Base-by-base conservation (phyloP, 176 grass and related monocot genomes). In the Raddia guianensis region DNA sequence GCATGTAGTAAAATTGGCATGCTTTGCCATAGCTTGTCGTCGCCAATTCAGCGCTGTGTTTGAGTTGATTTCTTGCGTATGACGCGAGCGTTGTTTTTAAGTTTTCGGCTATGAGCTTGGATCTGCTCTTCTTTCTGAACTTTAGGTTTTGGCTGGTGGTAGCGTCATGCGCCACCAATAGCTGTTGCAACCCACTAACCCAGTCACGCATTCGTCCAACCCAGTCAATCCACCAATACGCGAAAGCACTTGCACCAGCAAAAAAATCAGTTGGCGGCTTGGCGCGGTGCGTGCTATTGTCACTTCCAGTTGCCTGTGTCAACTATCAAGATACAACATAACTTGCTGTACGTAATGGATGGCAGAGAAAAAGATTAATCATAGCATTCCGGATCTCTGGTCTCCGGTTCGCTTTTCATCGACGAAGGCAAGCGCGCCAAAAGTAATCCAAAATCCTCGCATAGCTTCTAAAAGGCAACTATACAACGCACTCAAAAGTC, bases 1-100 rank as follows among this genome's bases (percentile, higher is more conserved):
- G 58, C 12, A 83, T 47, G 4, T 81, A 37, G 64, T 65, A 44
- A 76, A 64, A 56, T 69, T 63, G 55, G 6, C 6, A 40, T 71
- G 10, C 40, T 48, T 49, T 71, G 18, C 14, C 11, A 6, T 47
- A 47, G 8, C 19, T 72, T 13, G 55, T 8, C 54, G 12, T 37
- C 67, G 73, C 16, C 5, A 63, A 43, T 42, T 35, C 5, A n/a
- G 2, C 19, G 42, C 1, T 51, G 44, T 70, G 53, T 4, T 46
- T 76, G 42, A 35, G 27, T 66, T 7, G 68, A 47, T 64, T 54
- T 9, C 15, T 40, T 7, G 66, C 32, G 4, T 35, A 18, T 81
- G 7, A 6, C 16, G 42, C 9, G 42, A 60, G 42, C 3, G 0
- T n/a, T 9, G 9, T 20, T 61, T 40, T 20, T 5, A 0, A 14